Base-by-base conservation (phyloP, 768 basidiomycete species). In the Pleurotus platypus region DNA sequence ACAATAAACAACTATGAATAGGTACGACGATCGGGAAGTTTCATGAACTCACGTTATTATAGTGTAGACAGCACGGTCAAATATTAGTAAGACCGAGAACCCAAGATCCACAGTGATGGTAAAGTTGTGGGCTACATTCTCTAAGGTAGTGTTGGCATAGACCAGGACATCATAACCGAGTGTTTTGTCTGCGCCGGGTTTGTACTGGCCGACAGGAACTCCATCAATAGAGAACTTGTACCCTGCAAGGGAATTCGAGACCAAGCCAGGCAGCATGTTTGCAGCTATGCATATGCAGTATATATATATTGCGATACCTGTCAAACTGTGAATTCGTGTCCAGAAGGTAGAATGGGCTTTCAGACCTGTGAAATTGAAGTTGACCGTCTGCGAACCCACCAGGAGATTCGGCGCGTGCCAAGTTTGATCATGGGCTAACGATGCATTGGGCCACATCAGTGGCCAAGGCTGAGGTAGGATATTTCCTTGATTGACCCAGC, bases 271-370 rank as follows among this genome's bases (percentile, higher is more conserved):
- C 15, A 1, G 49, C 5, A 35, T 24, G 18, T 24, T 54, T 37
- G 37, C 15, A 7, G 42, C 13, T n/a, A 54, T 54, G n/a, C 39
- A 54, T n/a, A 54, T 54, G n/a, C 39, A 54, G 39, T 54, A 54
- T 15, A 54, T 22, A 30, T 54, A 54, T 22, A 54, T 39, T 18
- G 38, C 39, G 37, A 20, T 18, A 42, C 51, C 51, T 54, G 13
- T 24, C 16, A 15, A 26, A 20, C 5, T 15, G 24, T 45, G 13
- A 45, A 35, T 11, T 11, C 30, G 30, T 35, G 30, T 35, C 9
- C 30, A 35, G 30, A 9, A 35, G 30, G 30, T 35, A 9, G 9
- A 35, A 35, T 35, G 30, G 11, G 11, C 8, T 5, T 6, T 6
- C 51, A 4, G 18, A 54, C 51, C 51, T 18, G 12, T 22, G 39